Percentiles rank a stretch among this genome's conserved stretches.
phyloP scores from a whole-genome alignment of 345 rosid species.

The Pelargonium nanum region DNA sequence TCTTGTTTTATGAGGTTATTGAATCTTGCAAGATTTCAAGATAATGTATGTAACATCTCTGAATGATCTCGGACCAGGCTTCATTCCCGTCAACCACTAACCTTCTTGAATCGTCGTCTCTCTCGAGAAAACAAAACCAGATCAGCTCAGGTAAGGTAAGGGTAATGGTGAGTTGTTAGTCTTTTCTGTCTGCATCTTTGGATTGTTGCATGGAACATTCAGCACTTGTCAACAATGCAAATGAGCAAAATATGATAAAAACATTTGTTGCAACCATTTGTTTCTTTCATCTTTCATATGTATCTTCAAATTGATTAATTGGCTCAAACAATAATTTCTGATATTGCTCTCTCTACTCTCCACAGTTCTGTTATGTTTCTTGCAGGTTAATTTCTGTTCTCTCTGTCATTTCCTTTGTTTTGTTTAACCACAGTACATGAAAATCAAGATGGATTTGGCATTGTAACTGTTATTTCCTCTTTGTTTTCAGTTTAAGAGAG shows the following conservation, averaged over 20 bases:
- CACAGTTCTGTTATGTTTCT: background rate
- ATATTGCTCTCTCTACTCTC: background rate
- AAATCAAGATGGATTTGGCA: no score
- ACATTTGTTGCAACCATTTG: background rate
- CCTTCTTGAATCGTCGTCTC: background rate
- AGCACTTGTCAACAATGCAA: no score
- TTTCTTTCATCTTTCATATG: background rate
- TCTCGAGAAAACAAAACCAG: background rate
- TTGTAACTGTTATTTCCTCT: no score
- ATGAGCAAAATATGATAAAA: no score
- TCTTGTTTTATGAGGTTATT: slow-evolving; percentile 12
- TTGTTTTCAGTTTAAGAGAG: no score
- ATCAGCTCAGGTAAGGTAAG: no score
- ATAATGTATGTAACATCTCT: no score
- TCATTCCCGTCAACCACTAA: slow-evolving; percentile 40
- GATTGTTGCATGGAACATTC: background rate
- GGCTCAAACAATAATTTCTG: background rate
- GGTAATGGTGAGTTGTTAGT: slow-evolving; percentile 3
- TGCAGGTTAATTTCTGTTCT: background rate
- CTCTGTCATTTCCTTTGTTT: no score
- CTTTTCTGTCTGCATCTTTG: no score
- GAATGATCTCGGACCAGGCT: slow-evolving; percentile 51
- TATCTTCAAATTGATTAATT: no score
- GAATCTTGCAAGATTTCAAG: background rate
- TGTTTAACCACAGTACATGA: no score